phyloP scores from a whole-genome alignment of 2,329 filamentous ascomycete species.

The Arachnopeziza araneosa region DNA sequence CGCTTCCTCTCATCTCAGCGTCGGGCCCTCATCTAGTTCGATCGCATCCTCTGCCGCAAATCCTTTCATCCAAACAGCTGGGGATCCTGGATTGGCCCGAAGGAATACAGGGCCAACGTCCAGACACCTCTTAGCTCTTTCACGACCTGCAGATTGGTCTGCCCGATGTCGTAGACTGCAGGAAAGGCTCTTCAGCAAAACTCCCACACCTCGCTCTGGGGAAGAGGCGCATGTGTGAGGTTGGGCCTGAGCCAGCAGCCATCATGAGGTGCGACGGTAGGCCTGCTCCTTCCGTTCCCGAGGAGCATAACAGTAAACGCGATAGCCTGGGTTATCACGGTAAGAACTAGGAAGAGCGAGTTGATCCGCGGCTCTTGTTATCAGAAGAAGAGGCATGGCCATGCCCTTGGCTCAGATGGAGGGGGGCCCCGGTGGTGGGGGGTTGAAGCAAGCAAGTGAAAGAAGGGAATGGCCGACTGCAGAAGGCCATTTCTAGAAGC shows the following conservation, averaged over 20 bases:
- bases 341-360: background rate
- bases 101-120: background rate
- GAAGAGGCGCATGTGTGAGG: background rate
- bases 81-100: constrained; percentile 1
- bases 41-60: background rate
- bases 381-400: background rate
- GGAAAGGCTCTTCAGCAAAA: constrained; percentile 5
- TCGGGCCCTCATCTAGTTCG: background rate
- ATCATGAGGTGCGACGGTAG: background rate
- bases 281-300: background rate
- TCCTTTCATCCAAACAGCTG: background rate
- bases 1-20: background rate
- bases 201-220: background rate
- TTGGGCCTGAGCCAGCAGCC: too few relatives aligned
- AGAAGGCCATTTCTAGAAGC: background rate
- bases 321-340: background rate
- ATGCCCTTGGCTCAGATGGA: background rate
- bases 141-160: constrained; percentile 7
- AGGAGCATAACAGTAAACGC: background rate
- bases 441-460: background rate
- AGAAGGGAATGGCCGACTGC: background rate
- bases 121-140: background rate
- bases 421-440: background rate
- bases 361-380: background rate
- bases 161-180: constrained; percentile 7